These are phyloP conservation scores for Aspergillus fructus DNA, from an alignment of 2,329 filamentous ascomycete genomes.

Conservation along the genomic window DNA sequence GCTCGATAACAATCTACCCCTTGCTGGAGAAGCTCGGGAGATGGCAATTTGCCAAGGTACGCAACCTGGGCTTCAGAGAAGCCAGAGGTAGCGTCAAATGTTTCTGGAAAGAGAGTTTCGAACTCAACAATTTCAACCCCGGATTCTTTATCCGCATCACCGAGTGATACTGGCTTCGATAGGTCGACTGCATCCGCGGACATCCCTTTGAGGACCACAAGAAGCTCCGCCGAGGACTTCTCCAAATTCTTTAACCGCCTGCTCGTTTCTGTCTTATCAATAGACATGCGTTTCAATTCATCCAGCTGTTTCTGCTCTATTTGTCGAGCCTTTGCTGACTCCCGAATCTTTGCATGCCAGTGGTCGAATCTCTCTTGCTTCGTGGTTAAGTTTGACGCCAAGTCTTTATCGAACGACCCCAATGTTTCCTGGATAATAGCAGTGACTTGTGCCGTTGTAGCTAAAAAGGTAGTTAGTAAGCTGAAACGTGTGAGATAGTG, in stretches of 20 bases:
- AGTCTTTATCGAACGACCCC: conserved; percentile 72
- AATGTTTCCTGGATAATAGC: conserved; percentile 80
- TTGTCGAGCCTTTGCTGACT: conserved; percentile 74
- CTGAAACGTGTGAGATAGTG: neutral
- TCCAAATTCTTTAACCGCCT: conserved; percentile 76
- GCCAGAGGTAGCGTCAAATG: conserved; percentile 42
- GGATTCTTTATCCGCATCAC: conserved; percentile 49
- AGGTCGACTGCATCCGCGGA: conserved; percentile 45
- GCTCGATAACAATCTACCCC: conserved; percentile 68
- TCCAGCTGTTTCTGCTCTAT: conserved; percentile 75
- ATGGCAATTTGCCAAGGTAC: conserved; percentile 56
- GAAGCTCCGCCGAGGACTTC: conserved; percentile 70
- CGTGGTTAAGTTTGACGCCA: conserved; percentile 74
- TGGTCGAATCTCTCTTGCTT: conserved; percentile 83
- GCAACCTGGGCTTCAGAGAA: conserved; percentile 43
- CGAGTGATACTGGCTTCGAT: conserved; percentile 47
- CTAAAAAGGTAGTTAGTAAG: conserved; percentile 37
- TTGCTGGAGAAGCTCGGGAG: conserved; percentile 62
- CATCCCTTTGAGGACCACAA: conserved; percentile 52
- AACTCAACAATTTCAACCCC: conserved; percentile 38
- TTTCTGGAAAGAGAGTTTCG: conserved; percentile 37
- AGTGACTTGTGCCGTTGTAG: conserved; percentile 38
- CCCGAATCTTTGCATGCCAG: conserved; percentile 76
- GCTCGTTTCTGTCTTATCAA: conserved; percentile 63
- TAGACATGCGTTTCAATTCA: conserved; percentile 63